Percentiles rank a stretch among this genome's conserved stretches.
phyloP scores from a whole-genome alignment of 1,139 yeast genomes.

The Suhomyces wounanorum region DNA sequence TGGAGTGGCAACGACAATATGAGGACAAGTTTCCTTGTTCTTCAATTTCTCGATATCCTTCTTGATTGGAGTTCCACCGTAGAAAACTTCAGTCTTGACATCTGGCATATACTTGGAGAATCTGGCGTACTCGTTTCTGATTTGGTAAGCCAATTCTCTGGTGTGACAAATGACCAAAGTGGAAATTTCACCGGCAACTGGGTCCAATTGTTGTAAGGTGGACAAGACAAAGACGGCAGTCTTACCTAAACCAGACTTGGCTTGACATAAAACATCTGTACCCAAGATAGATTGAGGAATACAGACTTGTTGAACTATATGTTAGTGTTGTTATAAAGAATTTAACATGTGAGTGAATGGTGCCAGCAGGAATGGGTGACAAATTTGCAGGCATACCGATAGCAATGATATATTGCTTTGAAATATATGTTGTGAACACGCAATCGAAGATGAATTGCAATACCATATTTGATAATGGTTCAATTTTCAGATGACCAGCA shows the following conservation, averaged over 20 bases:
- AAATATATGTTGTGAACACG: neutral
- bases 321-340: slow-evolving; percentile 19
- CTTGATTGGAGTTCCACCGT: slow-evolving; percentile 90
- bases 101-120: slow-evolving; percentile 99
- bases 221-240: slow-evolving; percentile 97
- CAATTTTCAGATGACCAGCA: neutral
- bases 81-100: slow-evolving; percentile 93
- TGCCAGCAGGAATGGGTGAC: neutral
- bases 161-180: slow-evolving; percentile 96
- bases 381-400: neutral
- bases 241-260: slow-evolving; percentile 99
- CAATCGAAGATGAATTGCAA: neutral
- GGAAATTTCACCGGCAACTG: slow-evolving; percentile 94
- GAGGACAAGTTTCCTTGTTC: slow-evolving; percentile 94
- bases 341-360: neutral
- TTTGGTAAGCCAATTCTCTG: slow-evolving; percentile 97
- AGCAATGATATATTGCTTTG: neutral
- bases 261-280: slow-evolving; percentile 97
- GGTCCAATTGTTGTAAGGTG: slow-evolving; percentile 95
- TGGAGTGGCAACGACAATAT: slow-evolving; percentile 96
- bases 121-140: slow-evolving; percentile 95
- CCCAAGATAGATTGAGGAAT: slow-evolving; percentile 98
- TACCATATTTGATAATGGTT: neutral
- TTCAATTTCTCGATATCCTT: slow-evolving; percentile 87
- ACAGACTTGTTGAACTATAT: slow-evolving; percentile 92